Evolutionary conservation across 164 flowering plant genomes (phyloP).

Genomic region (Protea cynaroides): DNA sequence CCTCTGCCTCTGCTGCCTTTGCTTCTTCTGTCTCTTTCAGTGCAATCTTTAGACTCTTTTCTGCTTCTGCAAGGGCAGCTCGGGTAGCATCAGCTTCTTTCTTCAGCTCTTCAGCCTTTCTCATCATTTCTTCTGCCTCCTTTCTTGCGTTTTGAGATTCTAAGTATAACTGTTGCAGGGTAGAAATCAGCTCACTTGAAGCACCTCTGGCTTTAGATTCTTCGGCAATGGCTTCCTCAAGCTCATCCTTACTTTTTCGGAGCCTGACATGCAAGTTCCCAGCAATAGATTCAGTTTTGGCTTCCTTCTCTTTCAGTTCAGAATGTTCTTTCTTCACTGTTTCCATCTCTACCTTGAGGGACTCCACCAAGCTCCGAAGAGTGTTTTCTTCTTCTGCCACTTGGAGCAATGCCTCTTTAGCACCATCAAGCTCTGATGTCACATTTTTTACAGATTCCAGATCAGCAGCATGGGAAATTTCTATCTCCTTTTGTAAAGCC

Average conservation of each 20-base stretch:
- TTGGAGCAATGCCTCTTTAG: conserved; percentile 67
- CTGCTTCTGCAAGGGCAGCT: conserved; percentile 51
- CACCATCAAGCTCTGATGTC: conserved; percentile 68
- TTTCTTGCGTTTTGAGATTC: conserved; percentile 54
- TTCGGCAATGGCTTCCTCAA: conserved; percentile 53
- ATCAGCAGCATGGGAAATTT: conserved; percentile 52
- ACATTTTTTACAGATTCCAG: conserved; percentile 54
- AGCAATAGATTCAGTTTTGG: conserved; percentile 65
- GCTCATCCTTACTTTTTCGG: conserved; percentile 59
- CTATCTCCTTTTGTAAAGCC: conserved; percentile 45
- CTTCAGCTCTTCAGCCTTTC: conserved; percentile 54
- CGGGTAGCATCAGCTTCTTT: conserved; percentile 50
- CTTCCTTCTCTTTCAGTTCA: conserved; percentile 70
- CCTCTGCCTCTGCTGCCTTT: conserved; percentile 61
- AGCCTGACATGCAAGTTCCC: conserved; percentile 74
- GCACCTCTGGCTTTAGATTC: conserved; percentile 55
- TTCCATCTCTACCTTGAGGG: conserved; percentile 69
- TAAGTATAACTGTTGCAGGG: conserved; percentile 47
- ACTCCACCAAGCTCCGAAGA: conserved; percentile 50
- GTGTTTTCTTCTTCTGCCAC: conserved; percentile 72
- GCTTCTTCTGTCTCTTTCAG: conserved; percentile 76
- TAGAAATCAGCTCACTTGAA: conserved; percentile 56
- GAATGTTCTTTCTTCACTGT: conserved; percentile 68
- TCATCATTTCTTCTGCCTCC: conserved; percentile 62
- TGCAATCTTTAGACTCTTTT: conserved; percentile 49